Conservation (phyloP, 75 land plant species). For the Pinus tabuliformis region DNA sequence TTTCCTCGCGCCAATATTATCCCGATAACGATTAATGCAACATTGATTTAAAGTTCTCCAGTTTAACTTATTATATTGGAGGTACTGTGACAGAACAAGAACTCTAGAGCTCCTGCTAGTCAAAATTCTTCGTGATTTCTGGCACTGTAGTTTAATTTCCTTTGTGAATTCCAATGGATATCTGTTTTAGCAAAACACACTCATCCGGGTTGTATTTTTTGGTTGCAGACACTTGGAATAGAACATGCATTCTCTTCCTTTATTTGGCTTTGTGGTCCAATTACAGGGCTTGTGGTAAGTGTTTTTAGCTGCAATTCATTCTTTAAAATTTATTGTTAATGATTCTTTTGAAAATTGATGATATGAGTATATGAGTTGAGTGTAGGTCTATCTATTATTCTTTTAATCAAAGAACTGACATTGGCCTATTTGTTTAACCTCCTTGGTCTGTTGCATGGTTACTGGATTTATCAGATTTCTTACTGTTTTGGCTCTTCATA, state of each 20-base stretch:
- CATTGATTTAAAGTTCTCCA: no score
- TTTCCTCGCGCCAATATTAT: no score
- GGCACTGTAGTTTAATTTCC: neutral
- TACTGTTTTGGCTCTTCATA: neutral
- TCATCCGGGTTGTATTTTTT: neutral
- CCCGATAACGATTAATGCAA: no score
- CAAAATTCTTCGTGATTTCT: neutral
- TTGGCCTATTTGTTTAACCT: neutral
- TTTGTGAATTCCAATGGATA: neutral
- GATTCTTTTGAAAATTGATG: neutral
- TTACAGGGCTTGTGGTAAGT: constrained; percentile 94
- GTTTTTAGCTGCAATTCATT: neutral
- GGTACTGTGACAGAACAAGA: no score
- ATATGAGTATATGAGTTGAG: neutral
- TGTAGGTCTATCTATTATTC: neutral
- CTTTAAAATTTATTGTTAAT: neutral
- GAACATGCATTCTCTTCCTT: constrained; percentile 87
- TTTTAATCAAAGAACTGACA: neutral
- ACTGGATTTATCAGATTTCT: neutral
- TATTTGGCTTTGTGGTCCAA: constrained; percentile 99
- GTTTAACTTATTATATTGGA: no score
- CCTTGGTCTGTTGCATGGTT: neutral
- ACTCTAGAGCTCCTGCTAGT: no score
- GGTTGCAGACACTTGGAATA: constrained; percentile 86
- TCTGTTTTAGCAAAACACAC: no score